Evolutionary conservation across 139 green algal species (phyloP).

Genomic region (Mesostigma viride): DNA sequence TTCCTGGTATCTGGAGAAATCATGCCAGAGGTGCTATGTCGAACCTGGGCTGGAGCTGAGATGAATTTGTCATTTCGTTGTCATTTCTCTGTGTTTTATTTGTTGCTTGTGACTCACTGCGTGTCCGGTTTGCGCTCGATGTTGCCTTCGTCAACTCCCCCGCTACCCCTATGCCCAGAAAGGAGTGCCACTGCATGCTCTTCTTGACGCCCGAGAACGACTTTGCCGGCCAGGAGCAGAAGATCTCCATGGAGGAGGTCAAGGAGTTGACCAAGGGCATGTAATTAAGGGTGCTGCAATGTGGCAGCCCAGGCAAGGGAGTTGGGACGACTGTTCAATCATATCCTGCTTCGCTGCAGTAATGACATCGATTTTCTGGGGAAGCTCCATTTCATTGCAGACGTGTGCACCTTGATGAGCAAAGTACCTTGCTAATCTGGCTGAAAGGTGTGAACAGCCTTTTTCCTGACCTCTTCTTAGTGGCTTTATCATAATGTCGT

Average conservation of each 20-base stretch:
- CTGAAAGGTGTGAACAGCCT: too few species aligned
- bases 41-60: background rate
- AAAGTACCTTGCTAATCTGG: too few species aligned
- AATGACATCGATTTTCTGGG: too few species aligned
- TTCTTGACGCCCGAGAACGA: slow-evolving; percentile 95
- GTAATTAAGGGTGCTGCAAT: too few species aligned
- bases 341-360: too few species aligned
- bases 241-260: slow-evolving; percentile 20
- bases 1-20: too few species aligned
- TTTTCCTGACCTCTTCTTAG: too few species aligned
- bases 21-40: slow-evolving; percentile 62
- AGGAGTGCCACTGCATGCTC: slow-evolving; percentile 99
- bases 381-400: too few species aligned
- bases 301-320: too few species aligned
- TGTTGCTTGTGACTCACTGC: background rate
- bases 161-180: slow-evolving; percentile 20
- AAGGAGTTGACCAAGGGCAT: slow-evolving; percentile 19
- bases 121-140: background rate
- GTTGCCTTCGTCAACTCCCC: background rate
- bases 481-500: too few species aligned
- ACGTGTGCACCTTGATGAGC: too few species aligned
- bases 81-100: background rate
- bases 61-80: background rate
- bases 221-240: slow-evolving; percentile 80
- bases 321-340: too few species aligned